These are phyloP conservation scores for Cynara cardunculus DNA, from an alignment of 129 eudicot genomes.

Conservation along the genomic window DNA sequence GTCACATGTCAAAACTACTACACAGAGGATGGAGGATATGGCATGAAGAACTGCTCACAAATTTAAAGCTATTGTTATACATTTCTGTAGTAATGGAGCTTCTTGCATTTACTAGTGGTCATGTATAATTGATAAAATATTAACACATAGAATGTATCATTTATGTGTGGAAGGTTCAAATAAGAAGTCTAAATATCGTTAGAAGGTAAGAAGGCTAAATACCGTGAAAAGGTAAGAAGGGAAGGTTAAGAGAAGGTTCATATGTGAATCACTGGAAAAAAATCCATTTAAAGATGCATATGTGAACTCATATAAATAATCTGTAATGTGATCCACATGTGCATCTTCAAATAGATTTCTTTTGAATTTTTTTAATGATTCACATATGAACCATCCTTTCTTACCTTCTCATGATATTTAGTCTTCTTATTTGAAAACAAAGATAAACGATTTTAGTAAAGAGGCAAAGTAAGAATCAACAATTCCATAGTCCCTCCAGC, in stretches of 20 bases:
- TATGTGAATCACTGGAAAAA: background rate
- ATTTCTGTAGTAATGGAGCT: slow-evolving; percentile 2
- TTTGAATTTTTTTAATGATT: background rate
- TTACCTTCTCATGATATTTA: background rate
- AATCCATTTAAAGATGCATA: background rate
- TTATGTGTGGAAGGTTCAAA: background rate
- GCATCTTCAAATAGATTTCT: background rate
- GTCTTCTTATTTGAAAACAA: background rate
- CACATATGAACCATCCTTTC: background rate
- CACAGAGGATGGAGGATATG: background rate
- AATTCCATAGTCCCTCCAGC: slow-evolving; percentile 89
- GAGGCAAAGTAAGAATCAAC: slow-evolving; percentile 56
- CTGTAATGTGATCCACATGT: background rate
- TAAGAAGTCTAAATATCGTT: background rate
- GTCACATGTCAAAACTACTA: background rate
- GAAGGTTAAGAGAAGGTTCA: background rate
- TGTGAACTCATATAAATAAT: background rate
- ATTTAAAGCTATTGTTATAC: background rate
- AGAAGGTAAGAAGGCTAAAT: background rate
- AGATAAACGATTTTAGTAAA: background rate
- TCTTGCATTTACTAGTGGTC: background rate
- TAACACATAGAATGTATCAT: background rate
- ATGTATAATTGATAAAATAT: background rate
- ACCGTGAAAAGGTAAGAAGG: background rate
- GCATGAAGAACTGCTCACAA: background rate